phyloP scores from a whole-genome alignment of 2,329 filamentous ascomycete species.

The Pseudogymnoascus pannorum region DNA sequence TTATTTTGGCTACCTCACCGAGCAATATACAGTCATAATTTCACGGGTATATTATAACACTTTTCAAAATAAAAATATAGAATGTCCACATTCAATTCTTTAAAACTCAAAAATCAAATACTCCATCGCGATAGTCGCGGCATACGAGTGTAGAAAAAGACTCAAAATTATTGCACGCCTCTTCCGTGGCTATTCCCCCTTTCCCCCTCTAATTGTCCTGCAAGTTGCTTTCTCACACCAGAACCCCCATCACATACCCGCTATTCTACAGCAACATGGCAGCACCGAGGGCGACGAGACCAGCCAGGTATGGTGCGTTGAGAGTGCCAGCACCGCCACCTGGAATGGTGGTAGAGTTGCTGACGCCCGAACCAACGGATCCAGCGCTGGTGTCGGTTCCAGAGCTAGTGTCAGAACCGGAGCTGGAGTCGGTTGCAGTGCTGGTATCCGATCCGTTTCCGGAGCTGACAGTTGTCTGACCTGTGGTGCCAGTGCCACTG shows the following conservation, averaged over 20 bases:
- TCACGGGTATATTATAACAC: not conserved
- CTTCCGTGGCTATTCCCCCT: not conserved
- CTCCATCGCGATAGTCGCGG: constrained; percentile 5
- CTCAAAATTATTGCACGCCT: constrained; percentile 5
- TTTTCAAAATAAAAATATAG: not conserved
- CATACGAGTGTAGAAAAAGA: constrained; percentile 7
- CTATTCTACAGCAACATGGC: not conserved
- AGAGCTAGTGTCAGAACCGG: not conserved
- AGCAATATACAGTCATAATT: not conserved
- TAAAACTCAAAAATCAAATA: not conserved
- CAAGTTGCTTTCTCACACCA: not conserved
- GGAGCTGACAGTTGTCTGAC: constrained; percentile 9
- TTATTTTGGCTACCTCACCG: too few species aligned
- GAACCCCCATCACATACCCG: not conserved
- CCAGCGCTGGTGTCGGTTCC: not conserved
- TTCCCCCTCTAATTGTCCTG: not conserved
- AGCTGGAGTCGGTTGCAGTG: not conserved
- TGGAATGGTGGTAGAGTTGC: not conserved
- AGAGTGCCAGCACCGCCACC: not conserved
- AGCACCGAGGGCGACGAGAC: not conserved
- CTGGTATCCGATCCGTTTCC: constrained; percentile 3
- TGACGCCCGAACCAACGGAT: not conserved
- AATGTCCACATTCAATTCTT: constrained; percentile 6
- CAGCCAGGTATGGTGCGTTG: not conserved
- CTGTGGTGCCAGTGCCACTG: constrained; percentile 14